These are phyloP conservation scores for Balakata baccata DNA, from an alignment of 345 rosid genomes.

Conservation along the genomic window DNA sequence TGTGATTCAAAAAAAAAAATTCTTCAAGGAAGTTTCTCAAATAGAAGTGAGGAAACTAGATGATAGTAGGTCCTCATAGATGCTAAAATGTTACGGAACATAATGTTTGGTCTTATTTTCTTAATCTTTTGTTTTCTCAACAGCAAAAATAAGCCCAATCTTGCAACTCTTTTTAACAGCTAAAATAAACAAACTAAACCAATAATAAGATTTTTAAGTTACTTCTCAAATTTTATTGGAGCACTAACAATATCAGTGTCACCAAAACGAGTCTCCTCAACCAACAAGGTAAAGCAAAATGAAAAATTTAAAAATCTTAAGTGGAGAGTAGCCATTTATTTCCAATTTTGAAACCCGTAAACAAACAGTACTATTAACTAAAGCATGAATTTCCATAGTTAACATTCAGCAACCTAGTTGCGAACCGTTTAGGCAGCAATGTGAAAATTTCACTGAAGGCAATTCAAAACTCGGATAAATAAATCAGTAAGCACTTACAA, in stretches of 20 bases:
- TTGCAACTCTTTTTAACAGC: not conserved
- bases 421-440: not conserved
- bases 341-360: not conserved
- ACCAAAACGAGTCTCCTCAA: not conserved
- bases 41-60: not conserved
- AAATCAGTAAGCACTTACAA: constrained; percentile 53
- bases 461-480: not conserved
- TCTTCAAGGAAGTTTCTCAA: not conserved
- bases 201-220: not conserved
- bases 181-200: not conserved
- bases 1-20: not conserved
- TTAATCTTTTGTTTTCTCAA: not conserved
- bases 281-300: not conserved
- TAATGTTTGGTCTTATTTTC: not conserved
- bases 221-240: not conserved
- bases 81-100: not conserved
- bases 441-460: not conserved
- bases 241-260: not conserved
- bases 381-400: not conserved
- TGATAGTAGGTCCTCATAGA: not conserved
- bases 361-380: not conserved
- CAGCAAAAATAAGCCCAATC: not conserved
- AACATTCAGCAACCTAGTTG: not conserved
- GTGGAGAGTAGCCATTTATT: not conserved
- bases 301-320: not conserved